These are phyloP conservation scores for Annona cherimola DNA, from an alignment of 164 flowering plant genomes.

Conservation along the genomic window DNA sequence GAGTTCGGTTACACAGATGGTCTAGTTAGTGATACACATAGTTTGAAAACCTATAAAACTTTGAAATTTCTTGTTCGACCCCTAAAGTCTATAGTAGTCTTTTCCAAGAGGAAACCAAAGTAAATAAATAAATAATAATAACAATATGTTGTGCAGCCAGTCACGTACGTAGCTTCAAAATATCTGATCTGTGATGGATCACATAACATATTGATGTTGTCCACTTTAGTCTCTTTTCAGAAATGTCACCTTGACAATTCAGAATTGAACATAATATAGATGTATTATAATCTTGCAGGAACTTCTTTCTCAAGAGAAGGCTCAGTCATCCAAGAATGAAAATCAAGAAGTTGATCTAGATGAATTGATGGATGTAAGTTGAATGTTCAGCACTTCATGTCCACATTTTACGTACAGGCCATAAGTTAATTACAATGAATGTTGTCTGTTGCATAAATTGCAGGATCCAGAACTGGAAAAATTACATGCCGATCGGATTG, in stretches of 20 bases:
- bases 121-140: not conserved
- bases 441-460: not conserved
- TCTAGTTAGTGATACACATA: too few species aligned
- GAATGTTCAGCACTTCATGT: not conserved
- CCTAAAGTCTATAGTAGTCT: not conserved
- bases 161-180: not conserved
- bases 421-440: not conserved
- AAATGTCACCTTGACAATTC: not conserved
- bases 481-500: conserved; percentile 90
- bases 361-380: conserved; percentile 87
- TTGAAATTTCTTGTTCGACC: too few species aligned
- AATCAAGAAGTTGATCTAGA: conserved; percentile 82
- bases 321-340: conserved; percentile 35
- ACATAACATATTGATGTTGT: not conserved
- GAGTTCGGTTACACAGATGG: too few species aligned
- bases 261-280: conserved; percentile 1
- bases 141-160: not conserved
- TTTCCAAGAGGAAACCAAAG: not conserved
- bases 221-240: not conserved
- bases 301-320: conserved; percentile 53
- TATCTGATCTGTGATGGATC: not conserved
- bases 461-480: conserved; percentile 98
- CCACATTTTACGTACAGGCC: not conserved
- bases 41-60: too few species aligned
- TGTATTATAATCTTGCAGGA: conserved; percentile 37